Conservation (phyloP, 2,329 filamentous ascomycete species). For the Pseudocercospora fijiensis region DNA sequence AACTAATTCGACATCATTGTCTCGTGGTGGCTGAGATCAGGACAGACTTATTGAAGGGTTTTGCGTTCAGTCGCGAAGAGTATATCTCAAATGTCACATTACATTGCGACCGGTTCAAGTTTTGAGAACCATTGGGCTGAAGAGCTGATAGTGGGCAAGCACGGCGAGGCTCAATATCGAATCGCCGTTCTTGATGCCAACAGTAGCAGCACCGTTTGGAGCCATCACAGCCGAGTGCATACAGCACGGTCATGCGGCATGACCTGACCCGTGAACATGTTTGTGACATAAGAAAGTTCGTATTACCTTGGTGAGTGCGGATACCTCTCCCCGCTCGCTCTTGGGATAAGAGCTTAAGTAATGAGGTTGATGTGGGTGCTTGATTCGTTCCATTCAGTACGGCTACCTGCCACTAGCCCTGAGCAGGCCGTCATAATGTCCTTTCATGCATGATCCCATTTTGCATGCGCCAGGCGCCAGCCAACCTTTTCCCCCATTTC, state of each 20-base stretch:
- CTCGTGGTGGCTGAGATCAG: background rate
- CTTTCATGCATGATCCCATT: background rate
- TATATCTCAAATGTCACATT: too few species aligned
- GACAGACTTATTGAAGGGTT: too few species aligned
- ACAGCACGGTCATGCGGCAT: too few species aligned
- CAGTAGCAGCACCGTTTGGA: too few species aligned
- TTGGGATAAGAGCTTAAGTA: conserved; percentile 6
- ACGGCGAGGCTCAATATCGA: too few species aligned
- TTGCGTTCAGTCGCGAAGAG: too few species aligned
- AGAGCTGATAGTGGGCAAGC: background rate
- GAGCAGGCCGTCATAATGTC: background rate
- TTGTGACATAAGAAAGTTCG: background rate
- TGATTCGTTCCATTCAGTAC: conserved; percentile 6
- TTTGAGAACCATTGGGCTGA: background rate
- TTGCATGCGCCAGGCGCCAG: conserved; percentile 2
- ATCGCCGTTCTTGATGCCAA: too few species aligned
- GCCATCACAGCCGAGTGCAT: background rate
- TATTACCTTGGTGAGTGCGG: conserved; percentile 5
- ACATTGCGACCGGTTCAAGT: background rate
- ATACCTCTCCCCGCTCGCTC: conserved; percentile 11
- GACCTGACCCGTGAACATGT: background rate
- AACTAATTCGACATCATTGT: background rate
- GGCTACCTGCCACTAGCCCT: background rate
- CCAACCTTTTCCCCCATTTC: background rate
- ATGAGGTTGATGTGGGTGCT: conserved; percentile 7